Conservation (phyloP, 1,284 basidiomycete species). For the Cryptococcus amylolentus region DNA sequence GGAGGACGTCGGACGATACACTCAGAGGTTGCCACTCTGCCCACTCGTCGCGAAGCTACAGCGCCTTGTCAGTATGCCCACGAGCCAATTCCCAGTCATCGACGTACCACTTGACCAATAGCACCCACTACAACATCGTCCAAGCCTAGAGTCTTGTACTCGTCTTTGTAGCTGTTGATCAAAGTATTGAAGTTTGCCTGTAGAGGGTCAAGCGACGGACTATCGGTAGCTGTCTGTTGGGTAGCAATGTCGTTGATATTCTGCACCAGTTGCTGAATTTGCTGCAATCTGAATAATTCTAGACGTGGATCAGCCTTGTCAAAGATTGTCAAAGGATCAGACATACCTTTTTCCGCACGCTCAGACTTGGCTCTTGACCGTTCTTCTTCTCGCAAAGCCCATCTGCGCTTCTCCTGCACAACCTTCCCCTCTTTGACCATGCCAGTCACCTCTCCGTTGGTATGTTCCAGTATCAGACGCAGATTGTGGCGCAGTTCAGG, state of each 20-base stretch:
- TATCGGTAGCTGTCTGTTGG: slow-evolving; percentile 57
- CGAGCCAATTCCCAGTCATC: background rate
- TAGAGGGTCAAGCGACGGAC: slow-evolving; percentile 67
- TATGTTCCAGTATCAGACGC: slow-evolving; percentile 74
- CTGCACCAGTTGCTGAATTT: slow-evolving; percentile 67
- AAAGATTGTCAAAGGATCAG: background rate
- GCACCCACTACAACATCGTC: slow-evolving; percentile 93
- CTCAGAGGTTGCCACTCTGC: slow-evolving; percentile 42
- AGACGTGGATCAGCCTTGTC: background rate
- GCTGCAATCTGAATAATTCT: slow-evolving; percentile 70
- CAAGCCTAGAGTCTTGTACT: slow-evolving; percentile 73
- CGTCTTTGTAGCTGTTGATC: slow-evolving; percentile 65
- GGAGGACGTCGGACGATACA: slow-evolving; percentile 31
- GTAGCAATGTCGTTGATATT: slow-evolving; percentile 65
- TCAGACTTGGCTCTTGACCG: slow-evolving; percentile 64
- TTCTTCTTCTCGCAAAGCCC: slow-evolving; percentile 61
- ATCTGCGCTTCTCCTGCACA: slow-evolving; percentile 72
- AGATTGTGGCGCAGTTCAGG: slow-evolving; percentile 96
- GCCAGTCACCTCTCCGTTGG: slow-evolving; percentile 76
- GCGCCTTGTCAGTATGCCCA: background rate
- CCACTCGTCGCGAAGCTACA: slow-evolving; percentile 26
- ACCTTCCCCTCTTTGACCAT: slow-evolving; percentile 84
- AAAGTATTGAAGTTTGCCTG: slow-evolving; percentile 67
- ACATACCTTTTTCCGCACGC: slow-evolving; percentile 51
- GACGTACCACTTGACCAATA: slow-evolving; percentile 68